A percentile compares a stretch with the other conserved stretches of the same genome.
These are phyloP conservation scores for Debaryomyces hansenii DNA, from an alignment of 805 yeast species.

Conservation along the genomic window DNA sequence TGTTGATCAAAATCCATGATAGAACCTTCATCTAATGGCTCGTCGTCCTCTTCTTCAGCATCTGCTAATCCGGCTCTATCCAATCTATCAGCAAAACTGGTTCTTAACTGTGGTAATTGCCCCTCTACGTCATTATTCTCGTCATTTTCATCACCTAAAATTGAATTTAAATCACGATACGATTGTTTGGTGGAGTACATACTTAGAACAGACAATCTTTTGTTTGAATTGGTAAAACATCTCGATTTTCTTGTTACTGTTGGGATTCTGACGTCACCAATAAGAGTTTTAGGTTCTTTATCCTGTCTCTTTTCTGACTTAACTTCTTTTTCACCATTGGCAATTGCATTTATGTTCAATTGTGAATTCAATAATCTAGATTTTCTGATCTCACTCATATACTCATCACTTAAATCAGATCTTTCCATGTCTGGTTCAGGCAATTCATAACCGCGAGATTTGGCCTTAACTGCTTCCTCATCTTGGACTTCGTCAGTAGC, in stretches of 20 bases:
- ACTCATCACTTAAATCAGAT: slow-evolving; percentile 42
- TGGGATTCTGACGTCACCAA: slow-evolving; percentile 68
- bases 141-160: slow-evolving; percentile 24
- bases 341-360: slow-evolving; percentile 15
- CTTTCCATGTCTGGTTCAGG: slow-evolving; percentile 38
- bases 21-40: slow-evolving; percentile 36
- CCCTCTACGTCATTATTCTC: slow-evolving; percentile 19
- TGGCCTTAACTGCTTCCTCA: slow-evolving; percentile 2
- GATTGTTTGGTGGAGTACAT: slow-evolving; percentile 69
- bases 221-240: slow-evolving; percentile 59
- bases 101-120: slow-evolving; percentile 28
- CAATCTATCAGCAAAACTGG: slow-evolving; percentile 45
- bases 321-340: slow-evolving; percentile 19
- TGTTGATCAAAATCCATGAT: slow-evolving; percentile 43
- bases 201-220: slow-evolving; percentile 70
- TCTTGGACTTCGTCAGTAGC: background rate
- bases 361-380: slow-evolving; percentile 46
- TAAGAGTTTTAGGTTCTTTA: slow-evolving; percentile 45
- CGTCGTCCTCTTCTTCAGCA: slow-evolving; percentile 28
- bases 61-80: slow-evolving; percentile 35
- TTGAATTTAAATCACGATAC: slow-evolving; percentile 54
- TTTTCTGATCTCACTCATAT: slow-evolving; percentile 44
- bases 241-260: slow-evolving; percentile 69
- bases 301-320: slow-evolving; percentile 17
- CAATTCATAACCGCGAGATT: slow-evolving; percentile 26